Percentiles rank a stretch among this genome's conserved stretches.
Evolutionary conservation across 768 basidiomycete species (phyloP).

Genomic region (Suillus lakei): DNA sequence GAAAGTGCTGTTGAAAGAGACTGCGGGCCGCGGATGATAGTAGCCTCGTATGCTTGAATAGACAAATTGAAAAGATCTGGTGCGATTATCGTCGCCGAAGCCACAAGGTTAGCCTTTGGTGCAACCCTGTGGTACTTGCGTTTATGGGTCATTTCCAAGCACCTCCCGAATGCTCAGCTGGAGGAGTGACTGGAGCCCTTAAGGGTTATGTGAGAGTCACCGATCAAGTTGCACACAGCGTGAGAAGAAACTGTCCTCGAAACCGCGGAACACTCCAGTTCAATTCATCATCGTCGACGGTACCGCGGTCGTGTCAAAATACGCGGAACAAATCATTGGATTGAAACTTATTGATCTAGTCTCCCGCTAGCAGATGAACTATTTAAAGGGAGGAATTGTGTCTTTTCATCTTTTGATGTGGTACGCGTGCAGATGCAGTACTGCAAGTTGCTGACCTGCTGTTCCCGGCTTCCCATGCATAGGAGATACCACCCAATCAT

Average conservation of each 20-base stretch:
- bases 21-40: conserved; percentile 60
- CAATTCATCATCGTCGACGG: neutral
- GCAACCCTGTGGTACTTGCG: conserved; percentile 6
- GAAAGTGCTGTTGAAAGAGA: conserved; percentile 43
- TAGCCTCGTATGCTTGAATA: conserved; percentile 80
- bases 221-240: neutral
- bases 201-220: neutral
- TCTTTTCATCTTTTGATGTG: neutral
- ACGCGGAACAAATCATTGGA: neutral
- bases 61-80: conserved; percentile 41
- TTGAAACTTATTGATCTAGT: neutral
- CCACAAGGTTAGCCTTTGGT: too few relatives aligned
- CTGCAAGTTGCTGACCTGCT: neutral
- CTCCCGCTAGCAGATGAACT: neutral
- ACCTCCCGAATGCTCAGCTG: neutral
- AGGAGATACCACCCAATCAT: neutral
- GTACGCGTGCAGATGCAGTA: neutral
- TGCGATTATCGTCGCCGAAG: neutral
- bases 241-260: neutral
- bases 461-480: neutral
- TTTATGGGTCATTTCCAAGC: conserved; percentile 7
- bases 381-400: neutral
- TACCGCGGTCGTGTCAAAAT: neutral
- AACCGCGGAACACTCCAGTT: neutral
- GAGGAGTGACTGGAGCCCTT: neutral